Evolutionary conservation across 164 flowering plant species (phyloP).

Genomic region (Liquidambar formosana): DNA sequence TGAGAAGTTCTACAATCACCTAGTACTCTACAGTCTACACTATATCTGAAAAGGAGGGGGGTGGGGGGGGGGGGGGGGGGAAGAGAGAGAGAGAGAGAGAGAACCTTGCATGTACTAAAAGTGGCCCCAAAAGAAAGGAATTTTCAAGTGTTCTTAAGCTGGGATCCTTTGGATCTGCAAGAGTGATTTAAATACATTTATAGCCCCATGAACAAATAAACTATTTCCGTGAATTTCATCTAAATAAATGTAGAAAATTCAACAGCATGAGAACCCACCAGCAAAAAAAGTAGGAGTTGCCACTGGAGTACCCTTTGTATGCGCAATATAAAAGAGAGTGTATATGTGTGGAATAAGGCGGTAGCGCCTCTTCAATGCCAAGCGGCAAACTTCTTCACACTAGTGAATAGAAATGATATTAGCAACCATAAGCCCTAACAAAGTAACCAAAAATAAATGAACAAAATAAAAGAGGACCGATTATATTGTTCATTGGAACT

Average conservation of each 20-base stretch:
- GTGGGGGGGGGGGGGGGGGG: too few species aligned
- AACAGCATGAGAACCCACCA: slow-evolving; percentile 42
- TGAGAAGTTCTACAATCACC: neutral
- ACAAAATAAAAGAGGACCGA: neutral
- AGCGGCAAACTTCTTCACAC: slow-evolving; percentile 97
- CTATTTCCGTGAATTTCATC: neutral
- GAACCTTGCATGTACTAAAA: slow-evolving; percentile 81
- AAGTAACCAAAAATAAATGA: neutral
- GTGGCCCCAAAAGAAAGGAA: slow-evolving; percentile 84
- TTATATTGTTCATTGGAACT: neutral
- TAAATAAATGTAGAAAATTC: neutral
- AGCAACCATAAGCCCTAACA: neutral
- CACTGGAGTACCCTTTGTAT: slow-evolving; percentile 76
- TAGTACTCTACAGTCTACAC: too few species aligned
- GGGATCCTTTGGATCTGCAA: slow-evolving; percentile 84
- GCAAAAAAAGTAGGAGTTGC: slow-evolving; percentile 86
- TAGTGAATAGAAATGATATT: slow-evolving; percentile 13
- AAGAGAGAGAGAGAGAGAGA: too few species aligned
- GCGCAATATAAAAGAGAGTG: slow-evolving; percentile 84
- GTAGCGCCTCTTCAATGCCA: slow-evolving; percentile 85
- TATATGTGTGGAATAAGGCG: slow-evolving; percentile 80
- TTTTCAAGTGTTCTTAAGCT: slow-evolving; percentile 65
- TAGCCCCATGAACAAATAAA: neutral
- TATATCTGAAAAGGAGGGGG: slow-evolving; percentile 2
- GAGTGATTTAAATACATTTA: slow-evolving; percentile 2